Conservation (phyloP, 495 filamentous ascomycete species). For the Platismatia glauca region DNA sequence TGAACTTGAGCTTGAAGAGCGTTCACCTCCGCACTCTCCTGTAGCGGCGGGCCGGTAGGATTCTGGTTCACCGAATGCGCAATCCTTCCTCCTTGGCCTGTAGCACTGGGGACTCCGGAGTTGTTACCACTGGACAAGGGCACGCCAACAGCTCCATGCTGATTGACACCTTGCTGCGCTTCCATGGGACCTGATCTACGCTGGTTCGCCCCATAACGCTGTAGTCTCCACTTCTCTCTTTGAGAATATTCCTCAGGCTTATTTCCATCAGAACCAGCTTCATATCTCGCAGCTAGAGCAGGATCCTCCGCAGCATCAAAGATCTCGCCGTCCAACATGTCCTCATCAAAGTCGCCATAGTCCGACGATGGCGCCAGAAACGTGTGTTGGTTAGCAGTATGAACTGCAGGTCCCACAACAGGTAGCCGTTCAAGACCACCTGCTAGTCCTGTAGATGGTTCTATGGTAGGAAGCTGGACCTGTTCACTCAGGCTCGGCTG, state of each 20-base stretch:
- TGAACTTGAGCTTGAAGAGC: conserved; percentile 33
- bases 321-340: conserved; percentile 46
- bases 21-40: conserved; percentile 13
- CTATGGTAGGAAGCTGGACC: not conserved
- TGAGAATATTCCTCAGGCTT: conserved; percentile 22
- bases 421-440: conserved; percentile 13
- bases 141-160: not conserved
- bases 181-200: not conserved
- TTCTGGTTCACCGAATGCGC: not conserved
- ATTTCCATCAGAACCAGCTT: conserved; percentile 25
- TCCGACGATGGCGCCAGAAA: conserved; percentile 28
- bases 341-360: conserved; percentile 48
- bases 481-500: conserved; percentile 15
- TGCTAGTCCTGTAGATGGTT: not conserved
- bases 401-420: not conserved
- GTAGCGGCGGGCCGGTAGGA: not conserved
- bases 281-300: conserved; percentile 26
- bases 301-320: conserved; percentile 35
- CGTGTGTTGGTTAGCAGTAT: not conserved
- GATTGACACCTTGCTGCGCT: not conserved
- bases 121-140: not conserved
- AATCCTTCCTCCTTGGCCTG: not conserved
- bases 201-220: conserved; percentile 24
- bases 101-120: not conserved
- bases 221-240: conserved; percentile 29